Base-by-base conservation (phyloP, 1,284 basidiomycete species). In the Leccinum insigne region DNA sequence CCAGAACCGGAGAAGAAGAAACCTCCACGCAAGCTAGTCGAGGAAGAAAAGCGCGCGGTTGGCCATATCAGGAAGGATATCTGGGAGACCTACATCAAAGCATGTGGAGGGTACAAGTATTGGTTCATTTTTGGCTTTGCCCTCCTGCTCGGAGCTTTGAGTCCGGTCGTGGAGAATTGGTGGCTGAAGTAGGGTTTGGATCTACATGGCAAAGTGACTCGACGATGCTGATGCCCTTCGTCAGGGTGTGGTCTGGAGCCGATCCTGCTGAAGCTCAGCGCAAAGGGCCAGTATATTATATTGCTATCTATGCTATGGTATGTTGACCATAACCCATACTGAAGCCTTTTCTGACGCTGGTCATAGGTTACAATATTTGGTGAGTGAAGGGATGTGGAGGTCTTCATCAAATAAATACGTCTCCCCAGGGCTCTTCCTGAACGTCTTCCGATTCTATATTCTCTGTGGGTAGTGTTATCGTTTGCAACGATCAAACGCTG, bases 31-130 rank as follows among this genome's bases (percentile, higher is more conserved):
- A 97, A 96, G 78, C 83, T 98, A 21, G 83, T 98, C 40, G 95
- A 97, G 75, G 96, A 98, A 72, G 96, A 98, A 78, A 89, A 89
- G 68, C 85, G 94, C 7, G 95, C 94, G 0, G 89, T 94, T 23
- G 96, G 96, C 1, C 86, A 90, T 49, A 94, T 98, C 64, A 80
- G 86, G 59, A 82, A 82, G 67, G 85, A 89, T 54, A 90, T 98
- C 18, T 98, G 96, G 96, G 77, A 80, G 68, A 85, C 87, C 0
- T 98, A 97, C 75, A 80, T 97, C 73, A 78, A 78, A 62, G 91
- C 92, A 1, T 90, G 88, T 71, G 94, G 93, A 68, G 79, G 81
- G 66, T 72, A 73, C 38, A 76, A 80, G 68, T 96, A 90, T 71
- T 98, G 96, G 95, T 59, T 77, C 8, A n/a, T 87, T 7, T 95